phyloP scores from a whole-genome alignment of 352 stramenopile genomes.

The Thraustotheca clavata region DNA sequence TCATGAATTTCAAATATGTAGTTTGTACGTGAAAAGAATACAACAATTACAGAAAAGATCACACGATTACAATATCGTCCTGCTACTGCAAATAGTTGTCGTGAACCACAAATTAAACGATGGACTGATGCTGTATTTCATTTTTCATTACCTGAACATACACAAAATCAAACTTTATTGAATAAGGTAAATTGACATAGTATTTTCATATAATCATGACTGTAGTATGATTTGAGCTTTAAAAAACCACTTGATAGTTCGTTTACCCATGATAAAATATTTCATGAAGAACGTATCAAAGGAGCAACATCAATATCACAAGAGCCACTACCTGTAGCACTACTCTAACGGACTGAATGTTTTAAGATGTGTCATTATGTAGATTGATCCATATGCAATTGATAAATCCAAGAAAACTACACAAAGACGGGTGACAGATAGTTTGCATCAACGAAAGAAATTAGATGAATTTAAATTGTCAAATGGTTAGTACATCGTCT shows the following conservation, averaged over 20 bases:
- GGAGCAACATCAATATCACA: not conserved
- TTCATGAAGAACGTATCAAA: conserved; percentile 18
- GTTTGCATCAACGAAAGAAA: not conserved
- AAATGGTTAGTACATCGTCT: not conserved
- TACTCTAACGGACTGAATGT: not conserved
- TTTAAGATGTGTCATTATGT: not conserved
- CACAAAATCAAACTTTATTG: conserved; percentile 4
- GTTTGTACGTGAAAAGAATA: not conserved
- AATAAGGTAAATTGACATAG: not conserved
- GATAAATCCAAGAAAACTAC: conserved; percentile 15
- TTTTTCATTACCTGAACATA: not conserved
- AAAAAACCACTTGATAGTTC: conserved; percentile 9
- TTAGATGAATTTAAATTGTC: not conserved
- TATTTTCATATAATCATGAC: not conserved
- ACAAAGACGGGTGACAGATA: not conserved
- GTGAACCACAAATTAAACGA: conserved; percentile 1
- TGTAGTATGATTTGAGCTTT: conserved; percentile 17
- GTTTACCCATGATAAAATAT: conserved; percentile 15
- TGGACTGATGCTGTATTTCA: conserved; percentile 21
- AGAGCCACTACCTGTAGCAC: not conserved
- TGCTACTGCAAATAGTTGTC: not conserved
- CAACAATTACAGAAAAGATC: conserved; percentile 16
- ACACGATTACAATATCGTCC: conserved; percentile 4
- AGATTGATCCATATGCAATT: conserved; percentile 11
- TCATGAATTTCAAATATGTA: not conserved